Base-by-base conservation (phyloP, 257 asterid species). In the Jaltomata sinuosa region DNA sequence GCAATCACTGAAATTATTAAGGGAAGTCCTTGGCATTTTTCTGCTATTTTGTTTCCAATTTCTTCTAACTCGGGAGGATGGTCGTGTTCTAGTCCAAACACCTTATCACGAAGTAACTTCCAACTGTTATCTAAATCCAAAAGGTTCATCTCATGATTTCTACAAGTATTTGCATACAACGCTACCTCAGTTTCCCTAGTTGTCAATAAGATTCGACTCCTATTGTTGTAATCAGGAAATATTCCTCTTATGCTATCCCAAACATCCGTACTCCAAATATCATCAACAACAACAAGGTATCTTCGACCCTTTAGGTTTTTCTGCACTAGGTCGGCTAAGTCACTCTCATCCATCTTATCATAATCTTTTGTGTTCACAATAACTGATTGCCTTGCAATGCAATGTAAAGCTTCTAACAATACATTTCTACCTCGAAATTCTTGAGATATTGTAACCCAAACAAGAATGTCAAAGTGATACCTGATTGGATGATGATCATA, bases 211-310 rank as follows among this genome's bases (percentile, higher is more conserved):
- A 85, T 71, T 31, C 85, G 32, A 5, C 85, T 81, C 40, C 49
- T 47, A 18, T 71, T 31, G 8, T 6, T 6, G 19, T 16, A 68
- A 21, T 53, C 3, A 29, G 83, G 85, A 27, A 85, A 72, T 53
- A 15, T 81, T 19, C 8, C 6, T 29, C 21, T 15, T 11, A 81
- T 11, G n/a, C 50, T 6, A 54, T 71, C n/a, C 62, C 82, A 72
- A 21, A 59, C 45, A 19, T 19, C 18, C 2, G 29, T 59, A 32
- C 47, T 64, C 68, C 85, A 81, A 52, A 85, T 12, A 59, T 85
- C 67, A 42, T 86, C 86, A 16, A 83, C 0, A 14, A 83, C 78
- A 36, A 86, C n/a, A 16, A 86, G 81, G 65, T 50, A 86, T 53
- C 34, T 53, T 4, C 2, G 21, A 1, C 79, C 57, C 47, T 7